Base-by-base conservation (phyloP, 495 filamentous ascomycete species). In the Amniculicola lignicola region DNA sequence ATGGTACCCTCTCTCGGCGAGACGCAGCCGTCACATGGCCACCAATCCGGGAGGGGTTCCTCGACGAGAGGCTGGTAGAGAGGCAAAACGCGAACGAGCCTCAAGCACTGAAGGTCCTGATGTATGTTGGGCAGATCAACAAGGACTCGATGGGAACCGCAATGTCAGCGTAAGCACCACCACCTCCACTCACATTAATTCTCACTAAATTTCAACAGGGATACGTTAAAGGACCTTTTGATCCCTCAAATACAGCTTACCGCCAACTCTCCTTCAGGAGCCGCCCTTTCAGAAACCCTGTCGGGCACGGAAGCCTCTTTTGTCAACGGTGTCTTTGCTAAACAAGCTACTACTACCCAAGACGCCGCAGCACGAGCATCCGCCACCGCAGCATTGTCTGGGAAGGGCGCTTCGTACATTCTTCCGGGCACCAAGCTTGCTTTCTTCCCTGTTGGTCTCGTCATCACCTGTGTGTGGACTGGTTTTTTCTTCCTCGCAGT, bases 241-340 rank as follows among this genome's bases (percentile, higher is more conserved):
- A 79, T 82, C 53, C 86, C 86, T 1, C 64, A 69, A 24, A 79
- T 90, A 51, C 77, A 76, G 2, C 74, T 90, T 39, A 74, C 76
- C 4, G 84, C 74, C 6, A 70, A 47, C 19, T 75, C 73, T 48
- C 54, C 69, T 19, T 48, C 66, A 12, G 77, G 77, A 15, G 59
- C 70, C 45, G 48, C 58, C 1, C 67, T 88, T 50, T 78, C 64
- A 58, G 84, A 85, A 33, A 78, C 77, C 25, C 78, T 89, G 19
- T 81, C 83, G 6, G 75, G 77, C 14, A 77, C 81, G 69, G 80
- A 84, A 61, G 82, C 85, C 16, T 81, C 77, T 7, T 90, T 89
- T 44, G 79, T 90, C 37, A 75, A 74, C 19, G 87, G 87, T 24
- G 76, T 84, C 41, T 88, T 90, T 61, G 75, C 81, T 0, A 68